Evolutionary conservation across 495 filamentous ascomycete genomes (phyloP), one percentile per base, ranked within the genome.

Genomic region (Amniculicola lignicola): DNA sequence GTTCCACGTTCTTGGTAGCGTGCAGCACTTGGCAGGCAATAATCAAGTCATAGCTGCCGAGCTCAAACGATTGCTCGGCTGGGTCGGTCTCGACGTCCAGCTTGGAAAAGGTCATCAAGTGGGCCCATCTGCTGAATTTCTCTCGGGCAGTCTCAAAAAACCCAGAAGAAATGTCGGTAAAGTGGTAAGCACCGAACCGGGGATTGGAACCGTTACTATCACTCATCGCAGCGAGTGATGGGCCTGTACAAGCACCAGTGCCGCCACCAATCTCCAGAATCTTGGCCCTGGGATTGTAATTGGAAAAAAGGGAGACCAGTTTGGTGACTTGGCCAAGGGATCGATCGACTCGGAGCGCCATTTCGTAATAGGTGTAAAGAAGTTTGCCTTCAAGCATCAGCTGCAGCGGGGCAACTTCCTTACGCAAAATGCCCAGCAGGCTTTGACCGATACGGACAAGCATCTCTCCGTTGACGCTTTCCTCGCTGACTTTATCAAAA

Each of bases 201-300:
- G 43, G 28, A 35, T 18, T 18, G n/a, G 7, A 7, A 7, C n/a
- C 29, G 7, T 48, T 33, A 2, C 46, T 40, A 25, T 9, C 19
- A 24, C 45, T n/a, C 0, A 64, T 36, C 1, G 42, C 24, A 7
- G 44, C 31, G 21, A 67, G 23, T 18, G 56, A 15, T 4, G 14
- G 21, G 10, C 19, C 40, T 6, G 64, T 64, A 3, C 36, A 15
- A 33, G 49, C 61, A n/a, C 63, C 63, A 16, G 51, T 60, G 4
- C 63, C 63, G 10, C 55, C 63, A 9, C 63, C 63, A 11, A 66
- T 40, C 28, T 66, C 60, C 3, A 66, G 51, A 3, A 66, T 54
- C 15, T 41, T 40, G 1, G 59, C 31, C 7, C 33, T 27, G 29
- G 57, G 51, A 31, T 61, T 55, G 21, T 61, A 54, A 25, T 59